Percentiles rank a stretch among this genome's conserved stretches.
phyloP scores from a whole-genome alignment of 2,329 filamentous ascomycete genomes.

The Paradendryphiella salina region DNA sequence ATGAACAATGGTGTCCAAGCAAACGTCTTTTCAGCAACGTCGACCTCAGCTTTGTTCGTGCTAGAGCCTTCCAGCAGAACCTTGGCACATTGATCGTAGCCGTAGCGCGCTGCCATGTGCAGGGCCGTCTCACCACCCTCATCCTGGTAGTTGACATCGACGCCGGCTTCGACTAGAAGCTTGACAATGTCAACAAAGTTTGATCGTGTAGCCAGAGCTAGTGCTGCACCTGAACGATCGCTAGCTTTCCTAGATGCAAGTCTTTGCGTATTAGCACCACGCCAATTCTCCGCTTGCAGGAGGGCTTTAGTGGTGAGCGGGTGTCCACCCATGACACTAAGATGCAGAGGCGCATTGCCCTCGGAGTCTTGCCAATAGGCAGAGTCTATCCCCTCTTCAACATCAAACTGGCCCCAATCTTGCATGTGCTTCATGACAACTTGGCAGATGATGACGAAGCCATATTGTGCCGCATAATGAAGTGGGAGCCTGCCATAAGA shows the following conservation, averaged over 20 bases:
- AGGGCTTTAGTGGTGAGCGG: slow-evolving; percentile 80
- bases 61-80: slow-evolving; percentile 72
- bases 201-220: slow-evolving; percentile 84
- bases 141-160: slow-evolving; percentile 93
- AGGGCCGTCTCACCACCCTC: slow-evolving; percentile 87
- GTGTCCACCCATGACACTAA: slow-evolving; percentile 90
- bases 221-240: slow-evolving; percentile 81
- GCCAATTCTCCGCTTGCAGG: slow-evolving; percentile 78
- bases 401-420: slow-evolving; percentile 83
- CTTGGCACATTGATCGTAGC: slow-evolving; percentile 77
- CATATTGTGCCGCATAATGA: slow-evolving; percentile 94
- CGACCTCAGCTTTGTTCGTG: slow-evolving; percentile 73
- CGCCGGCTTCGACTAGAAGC: slow-evolving; percentile 83
- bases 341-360: slow-evolving; percentile 85
- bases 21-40: slow-evolving; percentile 80
- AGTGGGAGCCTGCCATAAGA: slow-evolving; percentile 81
- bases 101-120: slow-evolving; percentile 88
- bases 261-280: slow-evolving; percentile 64
- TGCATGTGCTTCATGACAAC: slow-evolving; percentile 87
- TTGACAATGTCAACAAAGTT: slow-evolving; percentile 84
- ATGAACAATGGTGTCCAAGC: slow-evolving; percentile 96
- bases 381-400: slow-evolving; percentile 83
- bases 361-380: slow-evolving; percentile 89
- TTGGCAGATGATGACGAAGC: slow-evolving; percentile 87
- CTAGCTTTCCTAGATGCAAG: slow-evolving; percentile 68